Conservation (phyloP, 768 basidiomycete genomes). For the Naganishia onofrii region DNA sequence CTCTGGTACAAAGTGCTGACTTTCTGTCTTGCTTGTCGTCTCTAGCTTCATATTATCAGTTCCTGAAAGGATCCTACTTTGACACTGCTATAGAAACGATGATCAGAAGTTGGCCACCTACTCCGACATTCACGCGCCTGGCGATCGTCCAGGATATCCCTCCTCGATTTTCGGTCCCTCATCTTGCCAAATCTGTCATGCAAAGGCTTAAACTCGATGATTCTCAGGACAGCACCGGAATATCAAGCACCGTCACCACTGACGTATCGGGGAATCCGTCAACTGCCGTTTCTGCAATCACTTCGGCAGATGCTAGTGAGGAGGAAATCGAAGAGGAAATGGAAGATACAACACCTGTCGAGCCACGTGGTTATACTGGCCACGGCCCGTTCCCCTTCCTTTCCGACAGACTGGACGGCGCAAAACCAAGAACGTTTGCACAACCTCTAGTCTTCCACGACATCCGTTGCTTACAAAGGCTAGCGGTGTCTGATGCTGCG, state of each 20-base stretch:
- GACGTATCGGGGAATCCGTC: slow-evolving; percentile 18
- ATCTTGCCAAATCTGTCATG: slow-evolving; percentile 35
- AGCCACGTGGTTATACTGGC: slow-evolving; percentile 43
- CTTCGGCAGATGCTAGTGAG: slow-evolving; percentile 11
- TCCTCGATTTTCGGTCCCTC: slow-evolving; percentile 42
- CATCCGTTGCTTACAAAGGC: slow-evolving; percentile 58
- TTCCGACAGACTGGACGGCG: slow-evolving; percentile 40
- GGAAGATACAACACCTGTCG: slow-evolving; percentile 36
- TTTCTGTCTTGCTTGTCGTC: slow-evolving; percentile 8
- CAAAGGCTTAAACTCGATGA: slow-evolving; percentile 34
- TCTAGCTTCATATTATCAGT: slow-evolving; percentile 71
- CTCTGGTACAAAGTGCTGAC: background rate
- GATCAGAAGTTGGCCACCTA: slow-evolving; percentile 61
- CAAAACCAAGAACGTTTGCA: slow-evolving; percentile 56
- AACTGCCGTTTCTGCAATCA: slow-evolving; percentile 2
- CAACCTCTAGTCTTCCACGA: slow-evolving; percentile 85
- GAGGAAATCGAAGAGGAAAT: slow-evolving; percentile 25
- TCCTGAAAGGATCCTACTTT: slow-evolving; percentile 76
- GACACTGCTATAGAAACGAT: slow-evolving; percentile 68
- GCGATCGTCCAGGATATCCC: slow-evolving; percentile 54
- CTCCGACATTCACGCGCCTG: slow-evolving; percentile 48
- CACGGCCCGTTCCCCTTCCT: slow-evolving; percentile 52
- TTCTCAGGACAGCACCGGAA: slow-evolving; percentile 29
- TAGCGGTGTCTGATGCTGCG: slow-evolving; percentile 58
- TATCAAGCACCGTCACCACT: slow-evolving; percentile 3